phyloP scores from a whole-genome alignment of 306 rosid species.

The Dryas alaskensis region DNA sequence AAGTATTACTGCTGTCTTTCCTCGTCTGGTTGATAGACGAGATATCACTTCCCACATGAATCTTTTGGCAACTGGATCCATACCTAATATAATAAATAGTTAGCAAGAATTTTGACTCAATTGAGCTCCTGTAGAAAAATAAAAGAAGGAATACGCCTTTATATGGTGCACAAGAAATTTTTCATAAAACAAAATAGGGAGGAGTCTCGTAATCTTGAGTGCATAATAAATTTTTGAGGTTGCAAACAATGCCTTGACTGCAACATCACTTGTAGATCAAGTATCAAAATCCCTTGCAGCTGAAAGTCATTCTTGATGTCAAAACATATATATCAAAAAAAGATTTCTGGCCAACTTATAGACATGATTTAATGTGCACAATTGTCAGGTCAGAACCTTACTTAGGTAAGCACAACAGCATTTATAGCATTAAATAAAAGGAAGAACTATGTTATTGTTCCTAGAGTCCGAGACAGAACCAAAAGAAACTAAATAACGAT shows the following conservation, averaged over 20 bases:
- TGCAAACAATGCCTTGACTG: not conserved
- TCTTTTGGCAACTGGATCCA: conserved; percentile 97
- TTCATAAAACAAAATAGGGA: not conserved
- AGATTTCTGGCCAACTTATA: not conserved
- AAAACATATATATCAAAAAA: not conserved
- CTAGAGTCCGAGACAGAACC: not conserved
- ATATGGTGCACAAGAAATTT: not conserved
- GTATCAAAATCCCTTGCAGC: too few species aligned
- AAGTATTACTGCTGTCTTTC: conserved; percentile 93
- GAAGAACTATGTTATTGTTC: not conserved
- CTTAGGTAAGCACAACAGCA: not conserved
- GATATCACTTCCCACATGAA: conserved; percentile 99
- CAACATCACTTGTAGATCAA: not conserved
- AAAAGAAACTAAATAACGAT: too few species aligned
- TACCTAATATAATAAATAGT: conserved; percentile 50
- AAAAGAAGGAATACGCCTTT: not conserved
- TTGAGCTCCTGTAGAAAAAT: not conserved
- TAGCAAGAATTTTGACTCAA: conserved; percentile 7
- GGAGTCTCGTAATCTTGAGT: not conserved
- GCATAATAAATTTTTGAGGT: not conserved
- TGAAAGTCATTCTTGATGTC: not conserved
- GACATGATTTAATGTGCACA: not conserved
- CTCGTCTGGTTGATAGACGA: conserved; percentile 81
- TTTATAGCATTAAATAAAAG: not conserved
- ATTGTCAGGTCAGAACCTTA: not conserved